phyloP scores from a whole-genome alignment of 1,284 basidiomycete species.

The Microbotryum saponariae region DNA sequence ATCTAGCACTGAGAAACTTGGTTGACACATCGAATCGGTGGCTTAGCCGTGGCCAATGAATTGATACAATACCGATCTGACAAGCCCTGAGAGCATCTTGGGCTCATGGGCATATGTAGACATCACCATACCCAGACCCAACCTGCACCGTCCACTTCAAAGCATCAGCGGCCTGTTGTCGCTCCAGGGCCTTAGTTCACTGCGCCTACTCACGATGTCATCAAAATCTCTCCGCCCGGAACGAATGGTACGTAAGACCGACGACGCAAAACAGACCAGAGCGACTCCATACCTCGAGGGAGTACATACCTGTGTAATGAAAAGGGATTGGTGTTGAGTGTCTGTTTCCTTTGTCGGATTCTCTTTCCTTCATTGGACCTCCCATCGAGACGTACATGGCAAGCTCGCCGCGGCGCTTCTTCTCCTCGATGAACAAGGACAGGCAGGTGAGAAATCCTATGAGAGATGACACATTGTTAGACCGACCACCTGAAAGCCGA shows the following conservation, averaged over 20 bases:
- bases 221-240: conserved; percentile 58
- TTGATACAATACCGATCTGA: conserved; percentile 74
- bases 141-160: conserved; percentile 43
- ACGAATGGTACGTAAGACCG: conserved; percentile 65
- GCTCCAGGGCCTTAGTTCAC: no score
- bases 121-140: conserved; percentile 89
- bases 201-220: conserved; percentile 50
- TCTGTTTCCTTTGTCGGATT: conserved; percentile 20
- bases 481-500: not conserved
- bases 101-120: conserved; percentile 74
- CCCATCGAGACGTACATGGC: conserved; percentile 73
- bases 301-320: conserved; percentile 62
- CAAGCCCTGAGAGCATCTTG: conserved; percentile 75
- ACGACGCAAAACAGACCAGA: conserved; percentile 71
- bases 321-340: not conserved
- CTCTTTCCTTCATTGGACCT: conserved; percentile 21
- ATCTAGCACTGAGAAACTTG: no score
- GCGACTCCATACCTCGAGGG: conserved; percentile 55
- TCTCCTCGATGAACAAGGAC: conserved; percentile 79
- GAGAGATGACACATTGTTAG: conserved; percentile 36
- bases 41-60: conserved; percentile 73
- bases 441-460: conserved; percentile 65
- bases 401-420: conserved; percentile 67
- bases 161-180: no score
- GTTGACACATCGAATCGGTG: no score